phyloP scores from a whole-genome alignment of 768 basidiomycete species.

The Pleurotus tuber-regium region DNA sequence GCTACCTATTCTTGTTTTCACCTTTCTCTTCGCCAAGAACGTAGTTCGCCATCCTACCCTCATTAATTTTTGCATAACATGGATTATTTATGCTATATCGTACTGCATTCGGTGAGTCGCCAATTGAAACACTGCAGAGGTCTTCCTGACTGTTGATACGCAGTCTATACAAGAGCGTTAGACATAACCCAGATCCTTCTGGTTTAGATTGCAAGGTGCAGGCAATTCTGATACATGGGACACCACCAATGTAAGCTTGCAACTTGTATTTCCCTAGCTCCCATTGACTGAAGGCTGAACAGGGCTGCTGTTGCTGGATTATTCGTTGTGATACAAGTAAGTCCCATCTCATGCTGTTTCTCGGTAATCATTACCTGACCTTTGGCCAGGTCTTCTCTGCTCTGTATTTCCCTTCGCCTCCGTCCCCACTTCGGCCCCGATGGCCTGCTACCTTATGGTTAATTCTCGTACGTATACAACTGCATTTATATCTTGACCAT shows the following conservation, averaged over 20 bases:
- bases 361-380: background rate
- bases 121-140: constrained; percentile 7
- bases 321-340: constrained; percentile 39
- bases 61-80: constrained; percentile 56
- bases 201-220: constrained; percentile 44
- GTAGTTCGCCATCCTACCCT: constrained; percentile 47
- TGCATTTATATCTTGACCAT: background rate
- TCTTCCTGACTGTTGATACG: background rate
- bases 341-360: background rate
- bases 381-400: constrained; percentile 1
- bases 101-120: constrained; percentile 48
- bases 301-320: constrained; percentile 43
- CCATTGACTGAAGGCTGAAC: constrained; percentile 3
- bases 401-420: constrained; percentile 1
- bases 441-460: constrained; percentile 11
- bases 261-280: constrained; percentile 4
- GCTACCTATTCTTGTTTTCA: constrained; percentile 46
- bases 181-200: constrained; percentile 19
- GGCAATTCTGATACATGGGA: constrained; percentile 50
- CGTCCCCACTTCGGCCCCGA: constrained; percentile 3
- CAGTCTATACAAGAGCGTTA: constrained; percentile 16
- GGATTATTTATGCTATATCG: constrained; percentile 53
- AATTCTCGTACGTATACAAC: constrained; percentile 13
- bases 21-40: constrained; percentile 39
- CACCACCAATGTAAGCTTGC: constrained; percentile 47